Conservation (phyloP, 1,284 basidiomycete species). For the Fistulina hepatica region DNA sequence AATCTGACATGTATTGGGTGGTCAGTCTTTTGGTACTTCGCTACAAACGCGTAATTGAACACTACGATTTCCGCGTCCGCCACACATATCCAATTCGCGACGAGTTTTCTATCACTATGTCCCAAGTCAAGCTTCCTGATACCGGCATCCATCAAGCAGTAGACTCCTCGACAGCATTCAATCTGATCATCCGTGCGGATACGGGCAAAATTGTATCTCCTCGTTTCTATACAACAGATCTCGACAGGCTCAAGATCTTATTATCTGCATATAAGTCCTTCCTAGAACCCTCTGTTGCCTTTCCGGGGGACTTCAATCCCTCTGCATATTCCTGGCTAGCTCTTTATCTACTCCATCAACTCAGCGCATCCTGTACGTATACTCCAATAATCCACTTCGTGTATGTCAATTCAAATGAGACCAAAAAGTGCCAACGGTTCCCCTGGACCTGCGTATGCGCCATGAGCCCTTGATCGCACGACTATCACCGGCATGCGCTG, state of each 20-base stretch:
- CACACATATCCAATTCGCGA: constrained; percentile 39
- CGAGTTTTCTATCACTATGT: constrained; percentile 41
- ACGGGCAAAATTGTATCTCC: constrained; percentile 23
- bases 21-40: constrained; percentile 35
- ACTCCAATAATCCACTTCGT: neutral
- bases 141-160: no score
- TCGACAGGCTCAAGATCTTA: constrained; percentile 34
- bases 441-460: constrained; percentile 41
- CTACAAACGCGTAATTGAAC: constrained; percentile 14
- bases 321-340: constrained; percentile 9
- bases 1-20: neutral
- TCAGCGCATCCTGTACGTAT: neutral
- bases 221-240: constrained; percentile 20
- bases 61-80: constrained; percentile 31
- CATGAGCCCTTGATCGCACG: constrained; percentile 35
- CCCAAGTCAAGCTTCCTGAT: constrained; percentile 41
- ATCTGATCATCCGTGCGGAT: constrained; percentile 16
- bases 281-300: constrained; percentile 31
- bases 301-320: constrained; percentile 28
- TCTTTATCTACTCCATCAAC: constrained; percentile 13
- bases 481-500: constrained; percentile 50
- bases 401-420: neutral
- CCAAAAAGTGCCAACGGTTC: constrained; percentile 26
- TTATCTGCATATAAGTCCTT: constrained; percentile 23
- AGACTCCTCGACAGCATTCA: constrained; percentile 21